These are phyloP conservation scores for Vigna unguiculata DNA, from an alignment of 306 rosid species.

Conservation along the genomic window DNA sequence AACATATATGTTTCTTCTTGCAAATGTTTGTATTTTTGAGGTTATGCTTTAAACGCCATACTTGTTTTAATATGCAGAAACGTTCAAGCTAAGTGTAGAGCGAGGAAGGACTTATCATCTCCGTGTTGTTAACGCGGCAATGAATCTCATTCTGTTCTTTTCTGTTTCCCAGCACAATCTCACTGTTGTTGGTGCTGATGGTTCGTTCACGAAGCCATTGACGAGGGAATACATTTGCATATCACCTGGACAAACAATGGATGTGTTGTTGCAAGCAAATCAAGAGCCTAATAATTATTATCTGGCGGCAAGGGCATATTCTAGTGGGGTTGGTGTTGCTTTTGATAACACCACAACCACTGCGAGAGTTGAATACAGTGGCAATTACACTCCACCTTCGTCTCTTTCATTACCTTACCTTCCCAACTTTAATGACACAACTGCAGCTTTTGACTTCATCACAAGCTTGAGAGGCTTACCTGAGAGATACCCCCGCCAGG, in stretches of 20 bases:
- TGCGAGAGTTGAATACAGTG: slow-evolving; percentile 54
- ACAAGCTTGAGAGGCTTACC: slow-evolving; percentile 51
- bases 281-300: slow-evolving; percentile 52
- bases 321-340: slow-evolving; percentile 33
- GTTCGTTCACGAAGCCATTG: slow-evolving; percentile 47
- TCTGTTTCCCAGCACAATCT: slow-evolving; percentile 57
- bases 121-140: slow-evolving; percentile 53
- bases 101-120: slow-evolving; percentile 58
- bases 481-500: slow-evolving; percentile 20
- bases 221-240: slow-evolving; percentile 48
- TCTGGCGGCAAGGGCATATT: slow-evolving; percentile 53
- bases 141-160: slow-evolving; percentile 58
- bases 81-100: slow-evolving; percentile 51
- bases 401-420: slow-evolving; percentile 42
- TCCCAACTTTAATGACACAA: slow-evolving; percentile 48
- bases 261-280: slow-evolving; percentile 53
- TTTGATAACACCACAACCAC: slow-evolving; percentile 57
- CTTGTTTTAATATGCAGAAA: slow-evolving; percentile 37
- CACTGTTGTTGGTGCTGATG: slow-evolving; percentile 59
- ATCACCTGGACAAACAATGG: slow-evolving; percentile 67
- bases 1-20: neutral
- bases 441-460: slow-evolving; percentile 43
- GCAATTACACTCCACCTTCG: slow-evolving; percentile 24
- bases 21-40: neutral
- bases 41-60: neutral